Evolutionary conservation across 768 basidiomycete species (phyloP), one percentile per base, ranked within the genome.

Genomic region (Amanita molliuscula): DNA sequence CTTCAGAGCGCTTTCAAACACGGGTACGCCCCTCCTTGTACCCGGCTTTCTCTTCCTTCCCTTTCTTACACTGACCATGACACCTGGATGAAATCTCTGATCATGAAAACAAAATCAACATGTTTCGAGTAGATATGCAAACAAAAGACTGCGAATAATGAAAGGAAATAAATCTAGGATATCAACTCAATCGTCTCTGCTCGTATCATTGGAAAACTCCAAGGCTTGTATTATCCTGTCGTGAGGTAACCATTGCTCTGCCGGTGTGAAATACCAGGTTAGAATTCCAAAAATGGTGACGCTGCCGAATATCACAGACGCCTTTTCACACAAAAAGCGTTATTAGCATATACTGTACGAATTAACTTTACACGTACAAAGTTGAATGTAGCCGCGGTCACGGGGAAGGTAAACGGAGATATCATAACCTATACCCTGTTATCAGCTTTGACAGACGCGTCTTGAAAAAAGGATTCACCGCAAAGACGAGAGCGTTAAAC

Each of bases 381-480:
- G 65, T 95, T 95, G 72, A 94, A 90, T 1, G 75, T 83, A 52
- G 77, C 64, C 0, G 83, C 74, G 8, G 71, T 79, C 25, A 89
- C 84, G 0, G 92, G 92, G 71, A 88, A 95, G 63, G 72, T 78
- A 72, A 91, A 94, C 1, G 92, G 92, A 21, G 91, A 92, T 48
- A 88, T 71, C 71, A 84, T 79, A 54, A 86, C 82, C 88, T 88
- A 53, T 44, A 18, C 38, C 53, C 26, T 33, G 26, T 37, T 58
- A 29, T 56, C 53, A 42, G 49, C 26, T 26, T 7, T 33, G 21
- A 23, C 26, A 60, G 44, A 26, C 52, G 18, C 15, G 48, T 21
- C 18, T 31, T 6, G 41, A n/a, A 36, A 47, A 37, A 1, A 9
- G 16, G 34, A 70, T 84, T 53, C 58, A 88, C 87, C 18, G 82